Evolutionary conservation across 2,329 filamentous ascomycete genomes (phyloP).

Genomic region (Curvularia sp.): DNA sequence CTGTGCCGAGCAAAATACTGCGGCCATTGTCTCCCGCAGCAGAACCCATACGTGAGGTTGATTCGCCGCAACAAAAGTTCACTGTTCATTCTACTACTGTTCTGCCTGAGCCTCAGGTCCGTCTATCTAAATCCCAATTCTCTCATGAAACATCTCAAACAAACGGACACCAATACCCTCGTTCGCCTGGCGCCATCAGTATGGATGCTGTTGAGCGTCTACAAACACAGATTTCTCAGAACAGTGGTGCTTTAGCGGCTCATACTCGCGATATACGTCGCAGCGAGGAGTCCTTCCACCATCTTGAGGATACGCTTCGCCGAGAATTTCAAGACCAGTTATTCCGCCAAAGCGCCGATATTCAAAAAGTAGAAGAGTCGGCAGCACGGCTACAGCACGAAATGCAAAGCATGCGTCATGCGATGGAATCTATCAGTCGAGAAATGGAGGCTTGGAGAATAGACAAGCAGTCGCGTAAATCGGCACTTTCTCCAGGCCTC

Average conservation of each 20-base stretch:
- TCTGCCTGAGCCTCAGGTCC: constrained; percentile 25
- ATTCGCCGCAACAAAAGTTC: constrained; percentile 24
- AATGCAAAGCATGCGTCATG: constrained; percentile 49
- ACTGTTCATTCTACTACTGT: constrained; percentile 23
- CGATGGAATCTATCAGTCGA: constrained; percentile 48
- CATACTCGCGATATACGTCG: constrained; percentile 44
- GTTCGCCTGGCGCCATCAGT: constrained; percentile 38
- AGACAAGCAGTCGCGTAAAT: constrained; percentile 25
- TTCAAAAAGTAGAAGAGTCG: constrained; percentile 52
- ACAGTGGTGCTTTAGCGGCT: constrained; percentile 49
- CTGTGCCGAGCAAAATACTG: constrained; percentile 27
- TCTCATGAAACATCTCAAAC: constrained; percentile 25
- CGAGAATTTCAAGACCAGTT: constrained; percentile 46
- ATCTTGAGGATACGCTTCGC: constrained; percentile 49
- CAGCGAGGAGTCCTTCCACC: constrained; percentile 36
- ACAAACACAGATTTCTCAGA: constrained; percentile 58
- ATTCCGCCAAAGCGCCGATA: constrained; percentile 39
- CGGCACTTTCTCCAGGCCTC: constrained; percentile 7
- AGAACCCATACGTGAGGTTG: constrained; percentile 23
- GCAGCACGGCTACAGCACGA: constrained; percentile 53
- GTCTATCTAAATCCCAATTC: constrained; percentile 21
- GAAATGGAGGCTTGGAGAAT: constrained; percentile 40
- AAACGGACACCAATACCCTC: constrained; percentile 43
- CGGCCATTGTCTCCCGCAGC: constrained; percentile 27
- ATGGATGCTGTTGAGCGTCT: constrained; percentile 55